Evolutionary conservation across 1,284 basidiomycete species (phyloP).

Genomic region (Leccinum subrobustum): DNA sequence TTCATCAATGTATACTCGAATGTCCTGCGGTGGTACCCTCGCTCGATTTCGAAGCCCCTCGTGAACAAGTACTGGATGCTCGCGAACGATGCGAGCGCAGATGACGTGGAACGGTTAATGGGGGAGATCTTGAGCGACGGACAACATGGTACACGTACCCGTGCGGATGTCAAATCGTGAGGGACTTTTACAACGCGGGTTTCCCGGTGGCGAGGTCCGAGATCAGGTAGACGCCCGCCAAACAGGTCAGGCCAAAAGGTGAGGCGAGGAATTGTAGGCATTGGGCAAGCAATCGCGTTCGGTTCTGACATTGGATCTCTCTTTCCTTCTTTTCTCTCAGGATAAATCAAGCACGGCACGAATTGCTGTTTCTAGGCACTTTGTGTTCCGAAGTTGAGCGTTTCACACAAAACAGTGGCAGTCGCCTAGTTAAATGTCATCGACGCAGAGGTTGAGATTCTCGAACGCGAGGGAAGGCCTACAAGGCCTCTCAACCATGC

Average conservation of each 20-base stretch:
- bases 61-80: constrained; percentile 44
- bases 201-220: constrained; percentile 55
- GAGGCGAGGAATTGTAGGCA: too few relatives aligned
- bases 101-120: constrained; percentile 29
- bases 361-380: constrained; percentile 54
- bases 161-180: constrained; percentile 36
- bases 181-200: constrained; percentile 44
- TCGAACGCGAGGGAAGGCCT: too few relatives aligned
- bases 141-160: constrained; percentile 64
- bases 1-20: too few relatives aligned
- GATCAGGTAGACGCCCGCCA: too few relatives aligned
- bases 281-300: neutral
- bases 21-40: too few relatives aligned
- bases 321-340: constrained; percentile 32
- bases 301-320: neutral
- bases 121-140: constrained; percentile 60
- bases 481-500: too few relatives aligned
- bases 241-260: too few relatives aligned
- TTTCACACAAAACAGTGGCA: constrained; percentile 20
- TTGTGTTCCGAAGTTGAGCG: constrained; percentile 28
- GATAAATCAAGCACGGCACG: constrained; percentile 59
- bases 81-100: constrained; percentile 23
- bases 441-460: constrained; percentile 37
- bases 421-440: constrained; percentile 39
- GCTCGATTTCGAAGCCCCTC: too few relatives aligned